These are phyloP conservation scores for Lupinus albus DNA, from an alignment of 306 rosid species.

Conservation along the genomic window DNA sequence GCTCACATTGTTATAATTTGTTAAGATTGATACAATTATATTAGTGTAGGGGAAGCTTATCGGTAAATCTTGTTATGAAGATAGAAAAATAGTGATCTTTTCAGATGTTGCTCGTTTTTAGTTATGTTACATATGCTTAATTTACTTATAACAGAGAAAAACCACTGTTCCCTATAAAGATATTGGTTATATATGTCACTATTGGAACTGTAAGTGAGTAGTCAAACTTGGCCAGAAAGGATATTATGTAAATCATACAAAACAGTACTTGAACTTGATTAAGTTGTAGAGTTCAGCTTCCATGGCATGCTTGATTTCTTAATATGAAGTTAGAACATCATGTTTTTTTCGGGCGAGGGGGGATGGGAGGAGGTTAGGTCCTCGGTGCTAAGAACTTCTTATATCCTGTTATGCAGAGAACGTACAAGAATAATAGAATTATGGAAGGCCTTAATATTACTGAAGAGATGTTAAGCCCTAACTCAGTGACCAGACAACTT, in stretches of 20 bases:
- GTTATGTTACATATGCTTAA: slow-evolving; percentile 13
- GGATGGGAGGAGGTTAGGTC: neutral
- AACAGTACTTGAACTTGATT: slow-evolving; percentile 28
- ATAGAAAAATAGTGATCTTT: slow-evolving; percentile 9
- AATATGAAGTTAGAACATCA: neutral
- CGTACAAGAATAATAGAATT: slow-evolving; percentile 63
- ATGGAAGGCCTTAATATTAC: slow-evolving; percentile 85
- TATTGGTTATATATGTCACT: slow-evolving; percentile 12
- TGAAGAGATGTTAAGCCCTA: slow-evolving; percentile 73
- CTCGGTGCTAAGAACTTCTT: slow-evolving; percentile 5
- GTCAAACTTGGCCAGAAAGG: neutral
- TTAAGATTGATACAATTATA: neutral
- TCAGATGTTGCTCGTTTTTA: neutral
- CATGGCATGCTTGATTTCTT: slow-evolving; percentile 30
- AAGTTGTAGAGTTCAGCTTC: slow-evolving; percentile 33
- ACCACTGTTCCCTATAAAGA: neutral
- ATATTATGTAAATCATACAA: slow-evolving; percentile 16
- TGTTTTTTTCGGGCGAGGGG: neutral
- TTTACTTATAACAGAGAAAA: slow-evolving; percentile 4
- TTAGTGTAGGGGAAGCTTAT: neutral
- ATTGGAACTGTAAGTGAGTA: slow-evolving; percentile 8
- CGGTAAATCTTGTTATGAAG: slow-evolving; percentile 17
- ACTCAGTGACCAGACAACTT: slow-evolving; percentile 75
- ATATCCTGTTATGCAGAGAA: slow-evolving; percentile 55
- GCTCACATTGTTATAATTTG: slow-evolving; percentile 20